Conservation (phyloP, 805 yeast species). For the Hanseniaspora jakobsenii region DNA sequence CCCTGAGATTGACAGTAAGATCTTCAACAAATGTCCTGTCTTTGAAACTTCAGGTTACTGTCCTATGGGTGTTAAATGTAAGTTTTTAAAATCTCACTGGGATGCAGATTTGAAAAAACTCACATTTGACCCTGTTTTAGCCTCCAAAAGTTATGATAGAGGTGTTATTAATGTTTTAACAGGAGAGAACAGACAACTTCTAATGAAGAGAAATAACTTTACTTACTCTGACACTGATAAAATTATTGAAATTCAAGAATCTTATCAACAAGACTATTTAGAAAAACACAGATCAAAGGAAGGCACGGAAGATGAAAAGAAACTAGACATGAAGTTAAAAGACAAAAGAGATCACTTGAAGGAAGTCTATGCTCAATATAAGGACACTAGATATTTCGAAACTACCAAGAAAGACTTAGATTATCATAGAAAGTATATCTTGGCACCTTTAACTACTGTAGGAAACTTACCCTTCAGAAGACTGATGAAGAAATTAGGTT, state of each 20-base stretch:
- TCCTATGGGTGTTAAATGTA: slow-evolving; percentile 84
- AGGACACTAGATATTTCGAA: slow-evolving; percentile 65
- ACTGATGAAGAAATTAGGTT: slow-evolving; percentile 79
- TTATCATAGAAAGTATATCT: slow-evolving; percentile 62
- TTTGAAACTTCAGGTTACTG: slow-evolving; percentile 73
- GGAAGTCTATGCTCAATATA: slow-evolving; percentile 33
- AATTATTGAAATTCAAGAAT: slow-evolving; percentile 53
- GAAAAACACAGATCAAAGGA: slow-evolving; percentile 23
- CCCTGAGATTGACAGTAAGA: slow-evolving; percentile 51
- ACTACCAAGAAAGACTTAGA: slow-evolving; percentile 68
- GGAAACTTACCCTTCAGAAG: slow-evolving; percentile 94
- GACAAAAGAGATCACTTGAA: slow-evolving; percentile 26
- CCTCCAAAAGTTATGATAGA: slow-evolving; percentile 27
- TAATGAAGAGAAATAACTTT: slow-evolving; percentile 39
- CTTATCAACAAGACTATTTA: slow-evolving; percentile 34
- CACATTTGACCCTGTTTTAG: slow-evolving; percentile 29
- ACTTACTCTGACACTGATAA: slow-evolving; percentile 45
- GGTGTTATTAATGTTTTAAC: slow-evolving; percentile 55
- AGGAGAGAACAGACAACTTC: slow-evolving; percentile 30
- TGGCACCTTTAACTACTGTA: slow-evolving; percentile 93
- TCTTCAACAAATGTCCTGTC: slow-evolving; percentile 54
- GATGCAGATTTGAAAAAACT: slow-evolving; percentile 36
- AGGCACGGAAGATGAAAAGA: slow-evolving; percentile 23
- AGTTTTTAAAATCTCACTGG: slow-evolving; percentile 73
- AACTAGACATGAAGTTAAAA: slow-evolving; percentile 17